phyloP scores from a whole-genome alignment of 352 stramenopile genomes.

The Globisporangium cylindrosporum region DNA sequence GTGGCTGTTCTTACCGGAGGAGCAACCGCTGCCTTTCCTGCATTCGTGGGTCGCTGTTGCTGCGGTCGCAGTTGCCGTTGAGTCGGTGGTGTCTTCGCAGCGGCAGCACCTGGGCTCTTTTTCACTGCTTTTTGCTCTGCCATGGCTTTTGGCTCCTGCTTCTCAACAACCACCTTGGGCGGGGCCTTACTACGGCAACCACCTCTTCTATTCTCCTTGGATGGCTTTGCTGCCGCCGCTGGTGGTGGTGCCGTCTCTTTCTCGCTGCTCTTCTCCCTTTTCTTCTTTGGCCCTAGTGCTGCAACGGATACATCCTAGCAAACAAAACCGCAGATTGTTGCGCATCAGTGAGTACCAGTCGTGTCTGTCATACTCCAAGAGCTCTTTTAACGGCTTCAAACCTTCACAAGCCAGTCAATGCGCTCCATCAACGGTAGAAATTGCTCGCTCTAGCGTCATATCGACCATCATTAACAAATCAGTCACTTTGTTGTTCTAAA shows the following conservation, averaged over 20 bases:
- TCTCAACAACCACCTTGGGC: background rate
- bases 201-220: background rate
- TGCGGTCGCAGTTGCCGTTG: background rate
- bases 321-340: background rate
- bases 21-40: background rate
- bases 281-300: conserved; percentile 2
- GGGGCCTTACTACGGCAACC: background rate
- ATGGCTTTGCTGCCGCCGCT: background rate
- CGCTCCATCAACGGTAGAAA: conserved; percentile 11
- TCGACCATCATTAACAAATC: background rate
- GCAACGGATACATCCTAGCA: conserved; percentile 2
- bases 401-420: conserved; percentile 17
- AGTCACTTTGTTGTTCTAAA: background rate
- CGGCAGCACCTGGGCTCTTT: background rate
- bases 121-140: background rate
- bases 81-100: background rate
- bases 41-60: background rate
- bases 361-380: background rate
- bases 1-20: background rate
- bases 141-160: background rate
- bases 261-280: conserved; percentile 8
- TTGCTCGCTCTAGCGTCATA: conserved; percentile 9
- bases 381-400: background rate
- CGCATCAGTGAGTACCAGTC: background rate
- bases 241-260: background rate